Conservation (phyloP, 1,139 yeast genomes). For the Candida tetrigidarum region DNA sequence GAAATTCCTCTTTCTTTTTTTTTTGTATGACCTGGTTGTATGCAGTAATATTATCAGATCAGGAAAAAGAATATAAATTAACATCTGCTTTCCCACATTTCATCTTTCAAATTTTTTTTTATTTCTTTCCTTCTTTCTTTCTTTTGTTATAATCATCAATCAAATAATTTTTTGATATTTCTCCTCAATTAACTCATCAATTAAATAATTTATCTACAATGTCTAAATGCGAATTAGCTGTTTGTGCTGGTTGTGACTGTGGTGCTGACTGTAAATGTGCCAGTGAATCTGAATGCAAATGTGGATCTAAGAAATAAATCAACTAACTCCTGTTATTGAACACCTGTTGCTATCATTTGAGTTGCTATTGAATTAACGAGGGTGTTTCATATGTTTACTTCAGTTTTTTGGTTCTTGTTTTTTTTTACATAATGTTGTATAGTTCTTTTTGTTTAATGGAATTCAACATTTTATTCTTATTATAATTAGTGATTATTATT, state of each 20-base stretch:
- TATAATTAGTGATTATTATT: too few species aligned
- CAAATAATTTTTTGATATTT: not conserved
- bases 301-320: constrained; percentile 24
- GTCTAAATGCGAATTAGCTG: constrained; percentile 15
- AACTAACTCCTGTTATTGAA: not conserved
- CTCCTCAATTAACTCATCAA: too few species aligned
- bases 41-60: too few species aligned
- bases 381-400: too few species aligned
- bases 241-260: constrained; percentile 26
- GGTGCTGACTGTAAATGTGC: constrained; percentile 31
- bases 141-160: constrained; percentile 1
- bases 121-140: not conserved
- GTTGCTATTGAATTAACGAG: too few species aligned
- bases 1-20: too few species aligned
- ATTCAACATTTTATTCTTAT: constrained; percentile 1
- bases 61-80: constrained; percentile 1
- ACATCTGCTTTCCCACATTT: not conserved
- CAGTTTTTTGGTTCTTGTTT: not conserved
- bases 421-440: not conserved
- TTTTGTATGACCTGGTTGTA: too few species aligned
- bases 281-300: constrained; percentile 24
- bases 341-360: not conserved
- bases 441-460: not conserved
- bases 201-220: constrained; percentile 6
- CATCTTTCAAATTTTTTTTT: too few species aligned